These are phyloP conservation scores for Melaleuca quinquenervia DNA, from an alignment of 345 rosid genomes.

Conservation along the genomic window DNA sequence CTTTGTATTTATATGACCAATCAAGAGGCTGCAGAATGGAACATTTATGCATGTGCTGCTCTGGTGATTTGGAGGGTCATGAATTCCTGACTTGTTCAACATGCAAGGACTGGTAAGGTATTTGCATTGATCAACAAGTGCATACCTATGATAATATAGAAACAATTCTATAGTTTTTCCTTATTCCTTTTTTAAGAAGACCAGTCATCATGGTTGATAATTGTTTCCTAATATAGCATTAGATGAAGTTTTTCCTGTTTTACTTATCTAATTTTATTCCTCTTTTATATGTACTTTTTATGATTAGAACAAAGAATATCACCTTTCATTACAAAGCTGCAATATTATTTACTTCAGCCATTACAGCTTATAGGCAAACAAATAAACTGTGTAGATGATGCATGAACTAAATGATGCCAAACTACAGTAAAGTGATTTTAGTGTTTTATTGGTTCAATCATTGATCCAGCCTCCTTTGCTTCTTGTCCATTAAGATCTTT, in stretches of 20 bases:
- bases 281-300: not conserved
- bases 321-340: not conserved
- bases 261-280: not conserved
- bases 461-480: not conserved
- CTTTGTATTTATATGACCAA: constrained; percentile 32
- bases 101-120: constrained; percentile 55
- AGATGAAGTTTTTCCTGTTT: not conserved
- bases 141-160: not conserved
- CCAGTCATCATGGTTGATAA: not conserved
- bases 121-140: not conserved
- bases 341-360: not conserved
- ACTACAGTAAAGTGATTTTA: not conserved
- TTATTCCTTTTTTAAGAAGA: not conserved
- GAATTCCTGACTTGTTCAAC: constrained; percentile 24
- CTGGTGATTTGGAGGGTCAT: constrained; percentile 16
- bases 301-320: not conserved
- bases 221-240: not conserved
- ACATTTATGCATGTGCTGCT: constrained; percentile 26
- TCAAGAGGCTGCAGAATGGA: constrained; percentile 14
- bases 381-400: not conserved
- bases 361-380: not conserved
- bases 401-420: not conserved
- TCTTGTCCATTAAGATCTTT: not conserved
- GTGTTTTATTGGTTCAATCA: not conserved
- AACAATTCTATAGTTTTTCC: not conserved